These are phyloP conservation scores for Sporothrix euskadiensis DNA, from an alignment of 2,329 filamentous ascomycete species.

Conservation along the genomic window DNA sequence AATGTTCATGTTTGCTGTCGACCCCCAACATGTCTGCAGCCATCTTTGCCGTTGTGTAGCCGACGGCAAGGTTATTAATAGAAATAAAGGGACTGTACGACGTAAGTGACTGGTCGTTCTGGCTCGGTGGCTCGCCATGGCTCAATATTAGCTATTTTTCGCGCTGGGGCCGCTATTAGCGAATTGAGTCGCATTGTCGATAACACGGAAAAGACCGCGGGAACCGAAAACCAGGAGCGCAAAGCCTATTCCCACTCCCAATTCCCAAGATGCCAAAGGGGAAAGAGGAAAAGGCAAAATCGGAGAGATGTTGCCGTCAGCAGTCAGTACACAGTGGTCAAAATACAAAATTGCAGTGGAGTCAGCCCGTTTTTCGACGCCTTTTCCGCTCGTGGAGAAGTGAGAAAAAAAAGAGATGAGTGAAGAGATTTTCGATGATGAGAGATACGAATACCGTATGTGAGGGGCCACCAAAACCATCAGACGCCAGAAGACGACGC, in stretches of 20 bases:
- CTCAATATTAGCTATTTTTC: neutral
- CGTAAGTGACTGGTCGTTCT: neutral
- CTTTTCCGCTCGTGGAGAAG: neutral
- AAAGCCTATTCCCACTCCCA: neutral
- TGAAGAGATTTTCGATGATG: neutral
- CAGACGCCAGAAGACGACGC: neutral
- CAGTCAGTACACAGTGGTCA: neutral
- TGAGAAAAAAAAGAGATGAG: neutral
- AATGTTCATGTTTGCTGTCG: neutral
- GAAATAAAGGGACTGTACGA: neutral
- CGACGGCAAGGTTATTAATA: constrained; percentile 12
- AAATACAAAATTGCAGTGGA: neutral
- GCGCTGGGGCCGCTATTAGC: neutral
- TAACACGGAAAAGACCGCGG: neutral
- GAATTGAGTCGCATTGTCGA: neutral
- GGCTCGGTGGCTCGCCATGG: neutral
- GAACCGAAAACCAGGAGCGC: neutral
- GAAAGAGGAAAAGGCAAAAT: neutral
- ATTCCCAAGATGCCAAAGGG: neutral
- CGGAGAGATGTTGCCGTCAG: neutral
- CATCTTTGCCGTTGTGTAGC: neutral
- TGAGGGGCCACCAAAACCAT: neutral
- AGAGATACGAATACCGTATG: neutral
- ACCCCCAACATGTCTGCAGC: neutral
- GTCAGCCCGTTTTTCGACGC: neutral